Base-by-base conservation (phyloP, 306 rosid species). In the Senna siamea region DNA sequence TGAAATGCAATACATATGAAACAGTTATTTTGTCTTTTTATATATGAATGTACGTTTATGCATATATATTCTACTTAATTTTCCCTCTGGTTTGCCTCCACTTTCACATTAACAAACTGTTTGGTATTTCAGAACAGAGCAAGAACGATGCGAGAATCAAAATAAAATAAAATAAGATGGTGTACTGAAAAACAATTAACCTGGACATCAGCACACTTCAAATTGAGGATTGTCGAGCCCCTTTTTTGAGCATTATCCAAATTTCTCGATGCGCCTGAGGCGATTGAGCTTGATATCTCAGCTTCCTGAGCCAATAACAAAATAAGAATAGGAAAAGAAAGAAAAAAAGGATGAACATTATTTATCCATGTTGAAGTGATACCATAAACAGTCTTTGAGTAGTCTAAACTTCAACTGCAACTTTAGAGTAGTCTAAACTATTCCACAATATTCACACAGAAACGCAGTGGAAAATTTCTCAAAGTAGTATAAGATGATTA, bases 171-270 rank as follows among this genome's bases (percentile, higher is more conserved):
- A 80, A 14, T 34, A 47, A 23, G 56, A 10, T 13, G 35, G 52
- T 44, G 35, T 56, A 66, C 4, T 55, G 54, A 60, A 76, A 38
- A 53, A 18, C 18, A 66, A 40, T 50, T 37, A 77, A 91, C 98
- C 98, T 92, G 94, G 59, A 89, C 96, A 83, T 94, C 97, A 0
- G 85, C 87, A 73, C 98, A 94, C 81, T 94, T 91, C 85, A 94
- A 81, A 75, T 89, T 94, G 78, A 94, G 95, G 75, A 94, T 91
- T 12, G 93, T 86, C 51, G 96, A 94, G 66, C 98, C 98, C 78
- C 72, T 88, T 86, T 77, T 91, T 65, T 91, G 95, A 63, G 98
- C 96, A 60, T 88, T 80, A 44, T 94, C 97, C 80, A 94, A 79
- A 78, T 85, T 91, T 65, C 98, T 81, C 3, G 90, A 84, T 0